phyloP scores from a whole-genome alignment of 495 filamentous ascomycete genomes.

The Annulohypoxylon stygium region DNA sequence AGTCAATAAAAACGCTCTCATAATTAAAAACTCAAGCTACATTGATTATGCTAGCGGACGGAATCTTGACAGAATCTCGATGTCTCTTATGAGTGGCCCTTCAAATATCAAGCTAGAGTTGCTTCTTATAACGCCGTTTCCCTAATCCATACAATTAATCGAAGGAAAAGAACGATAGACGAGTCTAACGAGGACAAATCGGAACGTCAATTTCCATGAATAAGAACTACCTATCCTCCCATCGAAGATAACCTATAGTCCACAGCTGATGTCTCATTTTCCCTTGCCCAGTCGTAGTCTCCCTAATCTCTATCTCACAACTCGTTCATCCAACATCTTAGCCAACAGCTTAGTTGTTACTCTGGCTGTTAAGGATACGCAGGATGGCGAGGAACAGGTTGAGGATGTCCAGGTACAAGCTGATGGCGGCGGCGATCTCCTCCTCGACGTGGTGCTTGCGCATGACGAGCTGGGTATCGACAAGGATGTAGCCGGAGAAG shows the following conservation, averaged over 20 bases:
- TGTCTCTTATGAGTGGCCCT: neutral
- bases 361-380: conserved; percentile 88
- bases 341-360: conserved; percentile 73
- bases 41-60: conserved; percentile 9
- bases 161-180: conserved; percentile 44
- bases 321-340: neutral
- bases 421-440: conserved; percentile 97
- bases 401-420: conserved; percentile 94
- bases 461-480: conserved; percentile 96
- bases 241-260: neutral
- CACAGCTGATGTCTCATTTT: conserved; percentile 6
- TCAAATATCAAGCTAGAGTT: conserved; percentile 9
- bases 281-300: neutral
- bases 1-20: neutral
- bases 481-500: conserved; percentile 93
- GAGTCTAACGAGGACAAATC: neutral
- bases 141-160: conserved; percentile 53
- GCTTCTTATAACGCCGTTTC: conserved; percentile 24
- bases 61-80: neutral
- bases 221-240: neutral
- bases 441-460: conserved; percentile 97
- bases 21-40: neutral
- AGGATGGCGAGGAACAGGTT: conserved; percentile 96
- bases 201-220: neutral
- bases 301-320: neutral